phyloP scores from a whole-genome alignment of 768 basidiomycete genomes.

The Lactarius evosmus region DNA sequence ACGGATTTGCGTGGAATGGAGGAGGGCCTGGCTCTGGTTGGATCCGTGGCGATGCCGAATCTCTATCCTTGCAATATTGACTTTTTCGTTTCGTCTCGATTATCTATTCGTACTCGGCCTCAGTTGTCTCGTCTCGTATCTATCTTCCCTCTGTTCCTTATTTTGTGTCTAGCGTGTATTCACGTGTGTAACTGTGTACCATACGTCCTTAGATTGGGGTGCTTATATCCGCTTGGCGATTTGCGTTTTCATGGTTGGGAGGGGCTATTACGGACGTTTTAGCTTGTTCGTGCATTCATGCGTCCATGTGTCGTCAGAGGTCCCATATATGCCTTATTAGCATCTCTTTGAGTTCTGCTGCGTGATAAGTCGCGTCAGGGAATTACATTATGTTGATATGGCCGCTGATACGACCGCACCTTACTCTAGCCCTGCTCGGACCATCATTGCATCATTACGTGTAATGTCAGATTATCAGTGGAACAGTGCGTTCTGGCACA shows the following conservation, averaged over 20 bases:
- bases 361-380: not conserved
- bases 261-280: slow-evolving; percentile 17
- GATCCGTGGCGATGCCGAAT: slow-evolving; percentile 22
- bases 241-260: slow-evolving; percentile 7
- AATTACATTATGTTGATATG: slow-evolving; percentile 6
- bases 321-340: slow-evolving; percentile 5
- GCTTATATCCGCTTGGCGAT: slow-evolving; percentile 1
- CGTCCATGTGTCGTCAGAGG: slow-evolving; percentile 2
- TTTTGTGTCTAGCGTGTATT: slow-evolving; percentile 21
- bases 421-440: not conserved
- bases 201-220: slow-evolving; percentile 16
- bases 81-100: slow-evolving; percentile 10
- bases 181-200: slow-evolving; percentile 22
- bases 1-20: slow-evolving; percentile 24
- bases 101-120: slow-evolving; percentile 21
- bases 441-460: not conserved
- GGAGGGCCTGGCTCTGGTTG: slow-evolving; percentile 17
- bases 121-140: slow-evolving; percentile 17
- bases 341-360: slow-evolving; percentile 1
- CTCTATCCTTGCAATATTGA: slow-evolving; percentile 18
- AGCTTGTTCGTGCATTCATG: slow-evolving; percentile 6
- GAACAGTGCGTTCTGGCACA: not conserved
- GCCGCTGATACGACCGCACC: not conserved
- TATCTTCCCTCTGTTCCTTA: slow-evolving; percentile 17
- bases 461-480: not conserved